Conservation (phyloP, 345 rosid genomes). For the Acer saccharum region DNA sequence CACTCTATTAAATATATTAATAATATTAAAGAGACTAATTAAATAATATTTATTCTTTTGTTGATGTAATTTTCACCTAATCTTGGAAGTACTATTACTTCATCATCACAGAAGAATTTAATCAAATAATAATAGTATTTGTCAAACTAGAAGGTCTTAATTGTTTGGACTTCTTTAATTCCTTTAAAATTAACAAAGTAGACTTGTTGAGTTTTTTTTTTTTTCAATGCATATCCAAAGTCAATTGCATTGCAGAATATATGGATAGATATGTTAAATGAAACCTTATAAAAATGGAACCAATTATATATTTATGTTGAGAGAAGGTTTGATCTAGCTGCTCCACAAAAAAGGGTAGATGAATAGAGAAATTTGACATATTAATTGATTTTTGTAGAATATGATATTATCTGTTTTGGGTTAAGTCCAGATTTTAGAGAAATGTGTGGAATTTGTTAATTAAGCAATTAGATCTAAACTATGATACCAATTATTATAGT, state of each 20-base stretch:
- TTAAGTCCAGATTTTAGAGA: not conserved
- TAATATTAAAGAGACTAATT: constrained; percentile 8
- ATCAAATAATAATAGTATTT: not conserved
- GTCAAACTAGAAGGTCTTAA: constrained; percentile 12
- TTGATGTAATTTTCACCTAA: constrained; percentile 45
- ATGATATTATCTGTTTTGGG: not conserved
- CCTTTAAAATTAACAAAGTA: not conserved
- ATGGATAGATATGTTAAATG: not conserved
- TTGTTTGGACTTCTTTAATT: not conserved
- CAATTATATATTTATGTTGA: not conserved
- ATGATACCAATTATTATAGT: too few species aligned
- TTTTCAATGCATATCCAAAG: not conserved
- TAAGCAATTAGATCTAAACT: not conserved
- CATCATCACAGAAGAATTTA: not conserved
- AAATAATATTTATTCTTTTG: not conserved
- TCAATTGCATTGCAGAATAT: constrained; percentile 12
- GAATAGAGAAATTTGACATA: not conserved
- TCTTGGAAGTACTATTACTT: constrained; percentile 27
- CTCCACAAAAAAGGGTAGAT: not conserved
- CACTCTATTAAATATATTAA: not conserved
- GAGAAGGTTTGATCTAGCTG: not conserved
- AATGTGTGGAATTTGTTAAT: too few species aligned
- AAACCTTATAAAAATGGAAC: too few species aligned
- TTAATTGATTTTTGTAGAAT: too few species aligned
- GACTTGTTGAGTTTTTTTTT: constrained; percentile 20